Conservation (phyloP, 768 basidiomycete genomes). For the Boletus sensibilis region DNA sequence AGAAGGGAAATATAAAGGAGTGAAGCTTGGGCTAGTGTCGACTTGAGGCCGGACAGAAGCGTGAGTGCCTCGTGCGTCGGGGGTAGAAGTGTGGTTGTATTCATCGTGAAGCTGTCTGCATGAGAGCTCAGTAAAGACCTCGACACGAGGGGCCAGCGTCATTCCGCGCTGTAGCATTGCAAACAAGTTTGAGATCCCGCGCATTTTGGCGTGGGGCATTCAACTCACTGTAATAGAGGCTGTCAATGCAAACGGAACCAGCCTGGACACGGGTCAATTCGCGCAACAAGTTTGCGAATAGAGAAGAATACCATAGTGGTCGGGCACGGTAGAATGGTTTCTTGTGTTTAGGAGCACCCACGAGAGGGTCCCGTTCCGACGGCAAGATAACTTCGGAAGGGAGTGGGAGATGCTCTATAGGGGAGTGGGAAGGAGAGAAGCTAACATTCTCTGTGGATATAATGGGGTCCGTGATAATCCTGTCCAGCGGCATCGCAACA, state of each 20-base stretch:
- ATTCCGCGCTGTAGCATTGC: constrained; percentile 61
- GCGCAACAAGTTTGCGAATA: not conserved
- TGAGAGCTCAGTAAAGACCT: constrained; percentile 76
- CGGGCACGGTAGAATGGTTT: constrained; percentile 52
- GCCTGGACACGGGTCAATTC: constrained; percentile 42
- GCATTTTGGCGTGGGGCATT: not conserved
- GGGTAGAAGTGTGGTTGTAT: constrained; percentile 37
- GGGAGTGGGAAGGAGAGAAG: constrained; percentile 27
- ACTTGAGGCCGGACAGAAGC: constrained; percentile 2
- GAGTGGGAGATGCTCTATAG: constrained; percentile 20
- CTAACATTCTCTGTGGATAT: constrained; percentile 34
- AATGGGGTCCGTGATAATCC: constrained; percentile 34
- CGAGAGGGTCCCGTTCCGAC: constrained; percentile 35
- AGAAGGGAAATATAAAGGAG: constrained; percentile 12
- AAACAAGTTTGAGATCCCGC: not conserved
- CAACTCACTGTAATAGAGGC: constrained; percentile 63
- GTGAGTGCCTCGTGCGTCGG: not conserved
- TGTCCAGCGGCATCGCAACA: constrained; percentile 28
- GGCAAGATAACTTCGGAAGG: constrained; percentile 13
- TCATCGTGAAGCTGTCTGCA: constrained; percentile 55
- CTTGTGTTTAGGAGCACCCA: constrained; percentile 28
- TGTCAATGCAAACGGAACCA: constrained; percentile 67
- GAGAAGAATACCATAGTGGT: constrained; percentile 42
- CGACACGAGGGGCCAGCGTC: constrained; percentile 74
- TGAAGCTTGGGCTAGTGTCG: constrained; percentile 9